These are phyloP conservation scores for Leccinum pachyderme DNA, from an alignment of 1,284 basidiomycete genomes.

Conservation along the genomic window DNA sequence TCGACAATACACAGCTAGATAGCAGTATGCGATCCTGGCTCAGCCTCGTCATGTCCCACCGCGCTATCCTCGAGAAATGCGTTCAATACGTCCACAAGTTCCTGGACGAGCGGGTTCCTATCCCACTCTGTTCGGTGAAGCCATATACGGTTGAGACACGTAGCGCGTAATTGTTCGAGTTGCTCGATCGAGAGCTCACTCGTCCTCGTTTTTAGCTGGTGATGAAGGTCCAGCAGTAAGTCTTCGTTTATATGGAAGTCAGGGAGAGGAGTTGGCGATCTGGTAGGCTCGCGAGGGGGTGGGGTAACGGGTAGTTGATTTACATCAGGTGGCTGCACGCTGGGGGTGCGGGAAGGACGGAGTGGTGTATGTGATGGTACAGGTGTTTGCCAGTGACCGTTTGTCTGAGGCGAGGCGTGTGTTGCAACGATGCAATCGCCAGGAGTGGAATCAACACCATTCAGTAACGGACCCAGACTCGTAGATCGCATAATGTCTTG, in stretches of 20 bases:
- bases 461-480: slow-evolving; percentile 26
- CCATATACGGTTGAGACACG: slow-evolving; percentile 81
- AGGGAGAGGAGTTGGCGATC: slow-evolving; percentile 61
- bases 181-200: slow-evolving; percentile 75
- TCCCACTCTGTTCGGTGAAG: slow-evolving; percentile 81
- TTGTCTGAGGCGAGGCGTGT: slow-evolving; percentile 10
- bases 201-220: slow-evolving; percentile 53
- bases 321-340: slow-evolving; percentile 10
- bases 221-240: slow-evolving; percentile 45
- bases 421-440: not conserved
- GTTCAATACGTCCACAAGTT: slow-evolving; percentile 53
- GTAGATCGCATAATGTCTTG: slow-evolving; percentile 28
- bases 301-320: slow-evolving; percentile 23
- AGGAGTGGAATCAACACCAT: slow-evolving; percentile 18
- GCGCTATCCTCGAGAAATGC: slow-evolving; percentile 62
- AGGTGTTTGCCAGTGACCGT: slow-evolving; percentile 18
- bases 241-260: slow-evolving; percentile 60
- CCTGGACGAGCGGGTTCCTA: slow-evolving; percentile 60
- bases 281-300: slow-evolving; percentile 43
- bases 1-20: not conserved
- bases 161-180: slow-evolving; percentile 90
- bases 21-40: slow-evolving; percentile 1
- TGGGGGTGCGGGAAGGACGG: slow-evolving; percentile 8
- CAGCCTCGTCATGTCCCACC: slow-evolving; percentile 1
- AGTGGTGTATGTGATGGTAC: not conserved